Conservation (phyloP, 257 asterid genomes). For the Gentiana straminea region DNA sequence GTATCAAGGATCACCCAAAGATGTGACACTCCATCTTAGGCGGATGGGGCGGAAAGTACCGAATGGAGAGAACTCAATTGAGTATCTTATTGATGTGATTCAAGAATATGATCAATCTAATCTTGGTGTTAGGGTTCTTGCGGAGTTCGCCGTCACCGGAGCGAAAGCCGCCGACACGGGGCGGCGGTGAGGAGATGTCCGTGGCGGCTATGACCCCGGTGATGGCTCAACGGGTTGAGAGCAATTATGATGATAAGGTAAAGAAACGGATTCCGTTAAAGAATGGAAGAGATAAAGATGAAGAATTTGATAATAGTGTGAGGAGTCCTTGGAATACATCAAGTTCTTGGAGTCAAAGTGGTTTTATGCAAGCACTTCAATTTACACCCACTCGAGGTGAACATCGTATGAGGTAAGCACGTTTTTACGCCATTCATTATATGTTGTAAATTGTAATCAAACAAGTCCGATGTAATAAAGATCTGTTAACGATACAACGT, state of each 20-base stretch:
- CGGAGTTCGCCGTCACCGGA: slow-evolving; percentile 62
- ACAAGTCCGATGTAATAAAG: too few relatives aligned
- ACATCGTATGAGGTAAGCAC: slow-evolving; percentile 33
- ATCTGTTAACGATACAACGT: too few relatives aligned
- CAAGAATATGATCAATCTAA: slow-evolving; percentile 75
- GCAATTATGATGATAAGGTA: slow-evolving; percentile 7
- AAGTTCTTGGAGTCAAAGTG: slow-evolving; percentile 52
- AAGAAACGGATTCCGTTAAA: slow-evolving; percentile 23
- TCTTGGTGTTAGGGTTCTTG: slow-evolving; percentile 57
- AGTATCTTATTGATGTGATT: slow-evolving; percentile 61
- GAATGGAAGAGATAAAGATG: slow-evolving; percentile 15
- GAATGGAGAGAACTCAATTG: slow-evolving; percentile 60
- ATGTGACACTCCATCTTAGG: slow-evolving; percentile 48
- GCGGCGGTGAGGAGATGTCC: slow-evolving; percentile 22
- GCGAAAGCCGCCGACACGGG: slow-evolving; percentile 53
- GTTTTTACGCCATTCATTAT: too few relatives aligned
- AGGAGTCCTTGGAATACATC: slow-evolving; percentile 59
- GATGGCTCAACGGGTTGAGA: too few relatives aligned
- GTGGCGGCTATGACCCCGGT: slow-evolving; percentile 8
- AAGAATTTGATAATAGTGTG: slow-evolving; percentile 48
- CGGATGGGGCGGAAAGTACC: slow-evolving; percentile 55
- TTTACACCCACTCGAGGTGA: slow-evolving; percentile 46
- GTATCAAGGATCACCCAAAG: slow-evolving; percentile 78
- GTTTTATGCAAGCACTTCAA: slow-evolving; percentile 22
- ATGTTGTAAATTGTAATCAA: too few relatives aligned